These are phyloP conservation scores for Dichomitus squalens DNA, from an alignment of 1,284 basidiomycete genomes.

Conservation along the genomic window DNA sequence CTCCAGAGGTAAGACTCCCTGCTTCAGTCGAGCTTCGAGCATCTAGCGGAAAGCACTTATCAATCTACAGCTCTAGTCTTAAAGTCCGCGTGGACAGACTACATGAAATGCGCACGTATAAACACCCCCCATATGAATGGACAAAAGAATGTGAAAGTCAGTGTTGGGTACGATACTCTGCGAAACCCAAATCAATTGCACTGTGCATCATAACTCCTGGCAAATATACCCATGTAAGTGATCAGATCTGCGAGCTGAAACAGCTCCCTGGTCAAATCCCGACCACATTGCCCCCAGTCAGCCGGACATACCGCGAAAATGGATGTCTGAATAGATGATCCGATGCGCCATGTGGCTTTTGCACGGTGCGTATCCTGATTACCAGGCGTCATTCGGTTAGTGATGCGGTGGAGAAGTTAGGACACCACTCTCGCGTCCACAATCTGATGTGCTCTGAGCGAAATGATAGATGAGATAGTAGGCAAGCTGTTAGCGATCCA, in stretches of 20 bases:
- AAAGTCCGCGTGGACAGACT: background rate
- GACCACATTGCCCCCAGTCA: too few relatives aligned
- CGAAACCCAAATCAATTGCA: background rate
- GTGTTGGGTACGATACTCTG: conserved; percentile 16
- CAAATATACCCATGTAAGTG: conserved; percentile 7
- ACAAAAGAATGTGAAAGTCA: conserved; percentile 18
- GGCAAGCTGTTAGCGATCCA: too few relatives aligned
- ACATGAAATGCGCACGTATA: conserved; percentile 14
- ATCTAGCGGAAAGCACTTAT: background rate
- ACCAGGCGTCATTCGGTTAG: background rate
- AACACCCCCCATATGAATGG: conserved; percentile 17
- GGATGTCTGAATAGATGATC: conserved; percentile 24
- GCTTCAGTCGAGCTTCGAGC: conserved; percentile 10
- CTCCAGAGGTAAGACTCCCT: conserved; percentile 2
- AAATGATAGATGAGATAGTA: conserved; percentile 6
- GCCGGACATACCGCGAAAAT: conserved; percentile 26
- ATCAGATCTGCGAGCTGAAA: conserved; percentile 17
- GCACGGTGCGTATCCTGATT: conserved; percentile 31
- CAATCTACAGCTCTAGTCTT: too few relatives aligned
- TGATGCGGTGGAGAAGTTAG: too few relatives aligned
- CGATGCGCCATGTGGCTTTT: conserved; percentile 31
- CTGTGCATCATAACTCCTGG: background rate
- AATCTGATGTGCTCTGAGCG: conserved; percentile 3
- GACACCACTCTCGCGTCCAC: conserved; percentile 13
- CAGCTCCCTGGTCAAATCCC: background rate